These are phyloP conservation scores for Pseudogymnoascus sp. DNA, from an alignment of 2,329 filamentous ascomycete genomes.

Conservation along the genomic window DNA sequence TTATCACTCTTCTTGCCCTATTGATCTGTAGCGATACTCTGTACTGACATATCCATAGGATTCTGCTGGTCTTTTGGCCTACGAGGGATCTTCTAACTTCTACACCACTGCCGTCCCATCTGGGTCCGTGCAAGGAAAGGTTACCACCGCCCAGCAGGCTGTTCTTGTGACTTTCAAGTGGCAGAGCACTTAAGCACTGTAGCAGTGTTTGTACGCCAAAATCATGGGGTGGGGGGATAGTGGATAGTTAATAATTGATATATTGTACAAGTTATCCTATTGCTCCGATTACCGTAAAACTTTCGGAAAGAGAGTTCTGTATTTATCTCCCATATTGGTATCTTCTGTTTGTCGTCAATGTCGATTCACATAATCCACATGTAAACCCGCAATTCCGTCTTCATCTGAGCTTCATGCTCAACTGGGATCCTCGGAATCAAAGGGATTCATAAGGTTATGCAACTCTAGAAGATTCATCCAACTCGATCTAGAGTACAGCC, in stretches of 20 bases:
- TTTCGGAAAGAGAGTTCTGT: not conserved
- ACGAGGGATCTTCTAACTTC: constrained; percentile 25
- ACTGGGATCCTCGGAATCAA: too few relatives aligned
- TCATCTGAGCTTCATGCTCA: too few relatives aligned
- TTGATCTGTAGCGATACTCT: not conserved
- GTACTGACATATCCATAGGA: constrained; percentile 12
- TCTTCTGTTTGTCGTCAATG: too few relatives aligned
- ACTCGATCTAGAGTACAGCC: not conserved
- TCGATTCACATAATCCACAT: too few relatives aligned
- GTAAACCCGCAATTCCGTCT: too few relatives aligned
- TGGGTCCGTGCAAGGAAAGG: constrained; percentile 26
- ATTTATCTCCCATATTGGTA: too few relatives aligned
- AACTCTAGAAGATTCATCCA: not conserved
- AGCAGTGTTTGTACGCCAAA: not conserved
- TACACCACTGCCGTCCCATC: constrained; percentile 29
- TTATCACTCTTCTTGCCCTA: not conserved
- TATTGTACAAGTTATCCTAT: not conserved
- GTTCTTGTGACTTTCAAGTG: constrained; percentile 28
- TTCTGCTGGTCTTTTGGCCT: constrained; percentile 21
- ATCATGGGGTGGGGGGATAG: not conserved
- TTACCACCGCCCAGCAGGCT: constrained; percentile 24
- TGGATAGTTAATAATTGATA: not conserved
- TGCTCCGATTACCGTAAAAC: not conserved
- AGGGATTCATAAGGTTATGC: not conserved
- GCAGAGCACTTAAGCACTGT: constrained; percentile 15